Evolutionary conservation across 768 basidiomycete genomes (phyloP).

Genomic region (Xanthoconium stramineum): DNA sequence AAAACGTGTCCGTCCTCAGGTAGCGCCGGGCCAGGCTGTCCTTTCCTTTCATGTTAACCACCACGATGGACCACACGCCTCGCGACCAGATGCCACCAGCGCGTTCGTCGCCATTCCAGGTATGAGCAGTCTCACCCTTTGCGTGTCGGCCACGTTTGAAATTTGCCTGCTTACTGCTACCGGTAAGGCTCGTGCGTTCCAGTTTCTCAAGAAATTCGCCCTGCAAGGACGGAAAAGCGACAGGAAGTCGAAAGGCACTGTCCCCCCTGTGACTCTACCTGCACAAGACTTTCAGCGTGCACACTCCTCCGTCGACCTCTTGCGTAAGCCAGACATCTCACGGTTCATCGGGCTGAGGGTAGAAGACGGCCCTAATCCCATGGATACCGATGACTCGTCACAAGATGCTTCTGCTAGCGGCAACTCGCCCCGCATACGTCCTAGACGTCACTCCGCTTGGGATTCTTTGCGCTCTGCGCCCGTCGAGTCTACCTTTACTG

Average conservation of each 20-base stretch:
- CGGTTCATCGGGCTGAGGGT: conserved; percentile 22
- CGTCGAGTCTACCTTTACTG: conserved; percentile 11
- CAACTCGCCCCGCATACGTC: conserved; percentile 19
- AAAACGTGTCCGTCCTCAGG: conserved; percentile 27
- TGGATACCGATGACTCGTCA: conserved; percentile 32
- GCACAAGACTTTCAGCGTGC: conserved; percentile 24
- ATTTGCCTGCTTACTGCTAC: conserved; percentile 3
- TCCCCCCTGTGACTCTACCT: conserved; percentile 23
- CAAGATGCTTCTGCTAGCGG: conserved; percentile 26
- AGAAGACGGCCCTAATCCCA: conserved; percentile 22
- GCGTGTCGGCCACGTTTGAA: conserved; percentile 11
- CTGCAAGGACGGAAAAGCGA: conserved; percentile 31
- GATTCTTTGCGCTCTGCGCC: conserved; percentile 14
- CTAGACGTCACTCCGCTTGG: conserved; percentile 23
- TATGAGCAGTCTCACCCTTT: conserved; percentile 11
- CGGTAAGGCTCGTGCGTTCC: conserved; percentile 33
- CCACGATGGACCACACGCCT: conserved; percentile 27
- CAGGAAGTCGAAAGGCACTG: conserved; percentile 28
- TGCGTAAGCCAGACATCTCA: conserved; percentile 25
- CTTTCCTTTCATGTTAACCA: conserved; percentile 14
- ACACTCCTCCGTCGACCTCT: conserved; percentile 35
- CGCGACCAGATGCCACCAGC: conserved; percentile 22
- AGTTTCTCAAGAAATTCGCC: conserved; percentile 38
- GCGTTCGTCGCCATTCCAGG: conserved; percentile 27
- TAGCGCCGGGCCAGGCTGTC: conserved; percentile 15